Base-by-base conservation (phyloP, 1,139 yeast species). In the Kodamaea alishanica region DNA sequence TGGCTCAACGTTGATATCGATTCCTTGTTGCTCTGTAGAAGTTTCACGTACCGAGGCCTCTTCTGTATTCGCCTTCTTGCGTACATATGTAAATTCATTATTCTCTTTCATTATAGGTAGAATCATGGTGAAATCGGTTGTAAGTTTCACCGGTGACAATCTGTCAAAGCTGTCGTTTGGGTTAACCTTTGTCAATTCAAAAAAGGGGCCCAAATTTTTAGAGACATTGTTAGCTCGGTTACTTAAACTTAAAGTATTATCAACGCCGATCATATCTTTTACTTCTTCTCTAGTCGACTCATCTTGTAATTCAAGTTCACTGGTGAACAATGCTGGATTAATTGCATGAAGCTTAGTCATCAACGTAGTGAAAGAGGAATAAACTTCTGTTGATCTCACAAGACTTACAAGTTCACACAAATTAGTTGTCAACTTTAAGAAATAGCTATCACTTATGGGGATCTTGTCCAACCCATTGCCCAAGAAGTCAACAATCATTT, bases 51-150 rank as follows among this genome's bases (percentile, higher is more conserved):
- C 10, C 24, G 40, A 10, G 26, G 12, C 8, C 6, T n/a, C 7
- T 9, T 11, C 37, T 6, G 25, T 20, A 10, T 15, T 26, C 6
- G 8, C 24, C 7, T 30, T 41, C 23, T 22, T 22, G 5, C 33
- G 31, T n/a, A 41, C 28, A 25, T 45, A 46, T 4, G 49, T 39
- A 10, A 47, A 41, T 25, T 53, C 60, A 25, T 50, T 38, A 33
- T 49, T 40, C 5, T 43, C 51, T 35, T 53, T 51, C 37, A 45
- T 43, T 5, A 50, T 44, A 5, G 73, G 72, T 22, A 64, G 43
- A 23, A 68, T 46, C 72, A 67, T 67, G 1, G 73, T 68, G 37
- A 68, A 63, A 37, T 67, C 74, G 7, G 63, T 53, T 3, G 57
- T 52, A 12, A 51, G 53, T 44, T 66, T 65, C 15, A 63, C 54